phyloP scores from a whole-genome alignment of 1,139 yeast genomes.

The Casaregolazyma lundiana region DNA sequence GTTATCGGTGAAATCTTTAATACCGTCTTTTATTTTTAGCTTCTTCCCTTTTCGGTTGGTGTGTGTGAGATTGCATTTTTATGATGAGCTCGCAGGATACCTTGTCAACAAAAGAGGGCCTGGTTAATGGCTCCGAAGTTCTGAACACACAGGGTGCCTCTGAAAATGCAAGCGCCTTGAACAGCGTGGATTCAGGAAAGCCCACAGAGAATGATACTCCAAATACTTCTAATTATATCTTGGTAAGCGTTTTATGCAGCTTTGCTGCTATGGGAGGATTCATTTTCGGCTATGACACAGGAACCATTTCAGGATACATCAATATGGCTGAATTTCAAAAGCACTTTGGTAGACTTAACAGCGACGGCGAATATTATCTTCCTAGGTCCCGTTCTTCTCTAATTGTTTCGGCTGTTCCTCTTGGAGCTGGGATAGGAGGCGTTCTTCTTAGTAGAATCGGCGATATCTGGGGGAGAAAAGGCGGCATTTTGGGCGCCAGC shows the following conservation, averaged over 20 bases:
- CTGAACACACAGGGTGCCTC: neutral
- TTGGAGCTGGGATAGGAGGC: slow-evolving; percentile 53
- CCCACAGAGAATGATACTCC: neutral
- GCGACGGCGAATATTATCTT: slow-evolving; percentile 26
- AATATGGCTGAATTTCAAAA: slow-evolving; percentile 59
- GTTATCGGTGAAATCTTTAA: no score
- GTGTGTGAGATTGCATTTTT: neutral
- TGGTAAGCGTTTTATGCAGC: slow-evolving; percentile 13
- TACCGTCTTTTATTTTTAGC: neutral
- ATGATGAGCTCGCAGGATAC: neutral
- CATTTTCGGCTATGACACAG: slow-evolving; percentile 18
- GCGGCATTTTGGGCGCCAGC: slow-evolving; percentile 44
- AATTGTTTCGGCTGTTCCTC: slow-evolving; percentile 48
- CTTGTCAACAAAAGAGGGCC: neutral
- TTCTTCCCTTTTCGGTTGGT: neutral
- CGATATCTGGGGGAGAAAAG: slow-evolving; percentile 49
- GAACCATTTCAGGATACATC: slow-evolving; percentile 40
- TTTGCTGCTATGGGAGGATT: slow-evolving; percentile 17
- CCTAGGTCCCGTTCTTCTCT: slow-evolving; percentile 44
- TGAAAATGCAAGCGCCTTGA: neutral
- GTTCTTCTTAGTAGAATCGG: slow-evolving; percentile 45
- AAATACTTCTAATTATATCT: slow-evolving; percentile 3
- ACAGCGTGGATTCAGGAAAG: neutral
- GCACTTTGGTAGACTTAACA: slow-evolving; percentile 41
- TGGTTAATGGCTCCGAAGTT: neutral